Conservation (phyloP, 306 rosid genomes). For the Nissolia schottii region DNA sequence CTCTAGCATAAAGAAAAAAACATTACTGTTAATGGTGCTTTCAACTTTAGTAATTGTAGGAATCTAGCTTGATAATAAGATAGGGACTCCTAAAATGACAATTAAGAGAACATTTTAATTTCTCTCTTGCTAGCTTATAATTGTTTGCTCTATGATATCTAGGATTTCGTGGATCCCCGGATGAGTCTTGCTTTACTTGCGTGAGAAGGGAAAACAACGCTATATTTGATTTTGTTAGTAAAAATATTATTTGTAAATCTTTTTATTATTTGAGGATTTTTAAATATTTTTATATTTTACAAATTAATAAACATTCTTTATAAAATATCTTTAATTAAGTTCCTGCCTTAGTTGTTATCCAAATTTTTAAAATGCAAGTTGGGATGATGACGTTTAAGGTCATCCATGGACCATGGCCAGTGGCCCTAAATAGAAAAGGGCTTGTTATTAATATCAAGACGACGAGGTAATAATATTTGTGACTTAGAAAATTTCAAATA, state of each 20-base stretch:
- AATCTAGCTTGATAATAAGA: constrained; percentile 15
- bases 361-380: no score
- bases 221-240: background rate
- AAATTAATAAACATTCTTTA: no score
- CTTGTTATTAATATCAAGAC: no score
- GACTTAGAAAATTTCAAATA: no score
- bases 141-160: constrained; percentile 8
- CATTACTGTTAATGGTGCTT: constrained; percentile 16
- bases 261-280: background rate
- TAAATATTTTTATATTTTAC: no score
- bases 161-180: constrained; percentile 31
- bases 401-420: no score
- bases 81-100: constrained; percentile 3
- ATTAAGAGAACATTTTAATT: background rate
- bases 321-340: no score
- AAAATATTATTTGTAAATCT: background rate
- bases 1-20: constrained; percentile 9
- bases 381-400: no score
- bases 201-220: constrained; percentile 5
- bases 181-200: constrained; percentile 13
- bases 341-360: no score
- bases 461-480: no score
- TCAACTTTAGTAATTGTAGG: constrained; percentile 15
- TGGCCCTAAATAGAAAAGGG: no score
- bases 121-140: background rate